Conservation (phyloP, 805 yeast species). For the Kazachstania martiniae region DNA sequence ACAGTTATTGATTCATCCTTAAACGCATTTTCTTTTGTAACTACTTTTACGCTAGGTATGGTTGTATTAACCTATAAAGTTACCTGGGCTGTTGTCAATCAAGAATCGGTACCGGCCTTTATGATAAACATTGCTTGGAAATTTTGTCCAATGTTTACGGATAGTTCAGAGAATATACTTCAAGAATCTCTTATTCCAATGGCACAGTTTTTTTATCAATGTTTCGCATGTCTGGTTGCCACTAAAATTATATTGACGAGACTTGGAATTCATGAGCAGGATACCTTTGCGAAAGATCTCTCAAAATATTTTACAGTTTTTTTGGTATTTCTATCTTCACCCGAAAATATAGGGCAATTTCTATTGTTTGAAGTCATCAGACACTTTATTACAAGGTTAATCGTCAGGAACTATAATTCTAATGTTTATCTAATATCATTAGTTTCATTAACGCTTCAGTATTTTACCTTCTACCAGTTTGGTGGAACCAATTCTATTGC, state of each 20-base stretch:
- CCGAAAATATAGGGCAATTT: constrained; percentile 40
- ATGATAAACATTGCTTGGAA: constrained; percentile 14
- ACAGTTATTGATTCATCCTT: neutral
- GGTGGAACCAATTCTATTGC: constrained; percentile 92
- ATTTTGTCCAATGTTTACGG: constrained; percentile 6
- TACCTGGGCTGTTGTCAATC: constrained; percentile 41
- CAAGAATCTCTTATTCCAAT: constrained; percentile 26
- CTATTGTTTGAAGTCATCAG: constrained; percentile 27
- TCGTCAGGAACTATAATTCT: constrained; percentile 5
- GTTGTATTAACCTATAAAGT: constrained; percentile 45
- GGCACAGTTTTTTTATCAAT: constrained; percentile 28
- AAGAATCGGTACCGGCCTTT: constrained; percentile 39
- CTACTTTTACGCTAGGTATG: constrained; percentile 36
- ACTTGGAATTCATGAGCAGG: constrained; percentile 5
- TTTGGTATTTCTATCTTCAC: constrained; percentile 40
- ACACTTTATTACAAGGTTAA: constrained; percentile 3
- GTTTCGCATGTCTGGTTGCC: constrained; percentile 25
- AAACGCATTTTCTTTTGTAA: constrained; percentile 31
- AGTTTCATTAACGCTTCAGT: constrained; percentile 44
- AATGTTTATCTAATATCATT: constrained; percentile 7
- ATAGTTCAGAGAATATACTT: constrained; percentile 16
- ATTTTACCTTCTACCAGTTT: constrained; percentile 70
- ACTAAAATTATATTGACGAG: constrained; percentile 22
- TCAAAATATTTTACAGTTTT: constrained; percentile 27
- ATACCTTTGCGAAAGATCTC: constrained; percentile 7